Evolutionary conservation across 2,329 filamentous ascomycete species (phyloP).

Genomic region (Zopfia rhizophila): DNA sequence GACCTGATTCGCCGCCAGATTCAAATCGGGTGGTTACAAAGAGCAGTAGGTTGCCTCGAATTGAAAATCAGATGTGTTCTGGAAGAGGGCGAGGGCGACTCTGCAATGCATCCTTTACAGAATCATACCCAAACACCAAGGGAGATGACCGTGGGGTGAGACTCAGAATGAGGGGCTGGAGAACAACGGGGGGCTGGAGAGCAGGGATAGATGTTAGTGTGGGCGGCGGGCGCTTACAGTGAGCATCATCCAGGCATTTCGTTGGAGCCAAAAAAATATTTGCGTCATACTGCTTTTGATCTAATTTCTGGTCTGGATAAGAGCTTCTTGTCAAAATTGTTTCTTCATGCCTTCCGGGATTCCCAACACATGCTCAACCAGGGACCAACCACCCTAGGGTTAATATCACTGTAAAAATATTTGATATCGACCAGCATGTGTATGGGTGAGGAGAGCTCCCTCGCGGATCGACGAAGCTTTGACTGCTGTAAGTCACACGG

Average conservation of each 20-base stretch:
- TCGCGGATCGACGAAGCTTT: constrained; percentile 42
- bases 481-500: constrained; percentile 37
- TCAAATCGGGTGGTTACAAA: constrained; percentile 13
- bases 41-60: constrained; percentile 31
- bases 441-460: constrained; percentile 24
- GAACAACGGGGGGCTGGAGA: constrained; percentile 37
- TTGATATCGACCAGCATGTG: constrained; percentile 33
- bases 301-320: constrained; percentile 14
- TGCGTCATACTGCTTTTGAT: constrained; percentile 28
- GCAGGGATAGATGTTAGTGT: constrained; percentile 41
- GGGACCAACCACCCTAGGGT: constrained; percentile 11
- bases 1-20: constrained; percentile 22
- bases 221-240: constrained; percentile 47
- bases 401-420: constrained; percentile 22
- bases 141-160: constrained; percentile 20
- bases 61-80: constrained; percentile 26
- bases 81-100: constrained; percentile 21
- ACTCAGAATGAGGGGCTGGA: constrained; percentile 17
- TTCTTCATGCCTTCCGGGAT: constrained; percentile 13
- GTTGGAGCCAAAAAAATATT: constrained; percentile 22
- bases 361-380: constrained; percentile 11
- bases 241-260: constrained; percentile 29
- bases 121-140: too few species aligned
- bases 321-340: constrained; percentile 10
- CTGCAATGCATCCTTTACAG: constrained; percentile 18